These are phyloP conservation scores for Moesziomyces sp. DNA, from an alignment of 1,284 basidiomycete species.

Conservation along the genomic window DNA sequence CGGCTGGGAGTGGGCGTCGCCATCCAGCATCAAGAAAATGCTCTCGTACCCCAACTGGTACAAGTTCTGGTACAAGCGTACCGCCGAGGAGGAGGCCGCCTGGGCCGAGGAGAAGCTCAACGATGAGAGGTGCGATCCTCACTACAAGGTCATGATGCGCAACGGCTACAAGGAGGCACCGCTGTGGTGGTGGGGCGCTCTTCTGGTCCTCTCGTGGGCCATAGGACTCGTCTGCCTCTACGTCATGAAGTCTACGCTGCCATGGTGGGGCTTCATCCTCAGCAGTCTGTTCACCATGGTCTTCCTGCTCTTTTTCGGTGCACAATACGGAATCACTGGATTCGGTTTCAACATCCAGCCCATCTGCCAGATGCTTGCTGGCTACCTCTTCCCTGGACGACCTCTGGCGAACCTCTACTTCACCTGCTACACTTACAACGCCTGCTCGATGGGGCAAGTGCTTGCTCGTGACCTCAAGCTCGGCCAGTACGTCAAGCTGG, in stretches of 20 bases:
- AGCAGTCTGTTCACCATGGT: conserved; percentile 24
- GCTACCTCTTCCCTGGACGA: conserved; percentile 41
- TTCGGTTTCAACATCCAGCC: conserved; percentile 45
- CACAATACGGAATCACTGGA: conserved; percentile 29
- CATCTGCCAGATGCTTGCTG: conserved; percentile 52
- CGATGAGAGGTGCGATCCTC: conserved; percentile 28
- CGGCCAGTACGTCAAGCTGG: conserved; percentile 57
- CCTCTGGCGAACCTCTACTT: conserved; percentile 57
- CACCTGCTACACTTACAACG: conserved; percentile 46
- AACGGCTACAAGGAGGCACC: conserved; percentile 36
- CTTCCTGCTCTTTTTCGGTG: conserved; percentile 31
- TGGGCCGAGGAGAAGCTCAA: conserved; percentile 9
- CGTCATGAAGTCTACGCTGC: conserved; percentile 35
- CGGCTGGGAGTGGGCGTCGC: conserved; percentile 31
- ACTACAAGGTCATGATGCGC: conserved; percentile 34
- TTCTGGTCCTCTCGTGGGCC: conserved; percentile 19
- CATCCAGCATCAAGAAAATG: conserved; percentile 16
- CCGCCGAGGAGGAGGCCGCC: conserved; percentile 20
- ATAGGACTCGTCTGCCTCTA: conserved; percentile 26
- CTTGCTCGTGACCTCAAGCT: conserved; percentile 45
- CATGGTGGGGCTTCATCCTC: conserved; percentile 34
- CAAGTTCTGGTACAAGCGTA: conserved; percentile 24
- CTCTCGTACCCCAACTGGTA: conserved; percentile 23
- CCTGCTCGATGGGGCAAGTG: conserved; percentile 21
- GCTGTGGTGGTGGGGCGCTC: conserved; percentile 30